These are phyloP conservation scores for Mycena crocata DNA, from an alignment of 768 basidiomycete genomes.

Conservation along the genomic window DNA sequence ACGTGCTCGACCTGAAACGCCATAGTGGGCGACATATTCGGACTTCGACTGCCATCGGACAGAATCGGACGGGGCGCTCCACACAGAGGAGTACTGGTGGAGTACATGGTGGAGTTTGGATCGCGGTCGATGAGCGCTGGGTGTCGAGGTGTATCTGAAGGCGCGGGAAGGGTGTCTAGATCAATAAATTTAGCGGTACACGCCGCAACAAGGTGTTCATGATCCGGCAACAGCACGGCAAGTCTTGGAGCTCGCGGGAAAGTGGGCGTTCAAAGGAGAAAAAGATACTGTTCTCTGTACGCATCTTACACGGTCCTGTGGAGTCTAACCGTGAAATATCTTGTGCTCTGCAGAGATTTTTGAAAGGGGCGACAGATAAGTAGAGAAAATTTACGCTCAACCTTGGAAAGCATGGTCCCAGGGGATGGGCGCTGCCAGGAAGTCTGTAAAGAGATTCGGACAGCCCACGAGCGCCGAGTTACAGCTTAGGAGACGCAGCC, in stretches of 20 bases:
- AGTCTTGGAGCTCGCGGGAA: conserved; percentile 5
- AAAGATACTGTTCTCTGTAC: no score
- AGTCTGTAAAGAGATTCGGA: no score
- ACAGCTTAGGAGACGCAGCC: no score
- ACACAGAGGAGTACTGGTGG: conserved; percentile 19
- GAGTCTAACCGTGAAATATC: no score
- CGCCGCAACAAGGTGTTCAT: conserved; percentile 28
- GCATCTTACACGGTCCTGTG: no score
- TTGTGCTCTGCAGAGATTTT: no score
- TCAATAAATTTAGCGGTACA: conserved; percentile 27
- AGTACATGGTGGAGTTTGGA: conserved; percentile 12
- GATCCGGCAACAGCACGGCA: conserved; percentile 18
- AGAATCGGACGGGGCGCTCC: conserved; percentile 1
- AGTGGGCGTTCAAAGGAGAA: no score
- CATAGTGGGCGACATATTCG: conserved; percentile 27
- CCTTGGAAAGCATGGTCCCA: no score
- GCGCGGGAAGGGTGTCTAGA: neutral
- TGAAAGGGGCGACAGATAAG: no score
- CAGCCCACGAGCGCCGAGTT: no score
- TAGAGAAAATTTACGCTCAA: no score
- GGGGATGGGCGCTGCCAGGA: no score
- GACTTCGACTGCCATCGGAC: conserved; percentile 25
- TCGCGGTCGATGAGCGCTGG: neutral
- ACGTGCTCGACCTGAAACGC: conserved; percentile 33
- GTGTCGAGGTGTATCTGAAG: conserved; percentile 6